Evolutionary conservation across 768 basidiomycete genomes (phyloP).

Genomic region (Strobilomyces echinocephalus): DNA sequence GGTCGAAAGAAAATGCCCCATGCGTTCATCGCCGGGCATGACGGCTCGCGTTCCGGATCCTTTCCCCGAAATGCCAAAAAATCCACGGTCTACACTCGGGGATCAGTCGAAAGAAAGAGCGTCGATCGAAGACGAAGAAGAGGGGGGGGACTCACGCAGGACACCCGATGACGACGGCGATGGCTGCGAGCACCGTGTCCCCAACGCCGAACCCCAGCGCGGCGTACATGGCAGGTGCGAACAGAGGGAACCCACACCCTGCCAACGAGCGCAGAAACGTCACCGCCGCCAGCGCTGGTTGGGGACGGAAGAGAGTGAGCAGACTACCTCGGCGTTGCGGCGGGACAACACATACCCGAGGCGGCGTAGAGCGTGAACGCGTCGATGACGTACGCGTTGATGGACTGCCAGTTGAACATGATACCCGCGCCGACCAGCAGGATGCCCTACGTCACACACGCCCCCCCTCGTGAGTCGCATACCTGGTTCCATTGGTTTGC

Average conservation of each 20-base stretch:
- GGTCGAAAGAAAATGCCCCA: neutral
- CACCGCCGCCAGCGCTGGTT: slow-evolving; percentile 60
- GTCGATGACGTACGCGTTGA: slow-evolving; percentile 67
- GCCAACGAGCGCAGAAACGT: slow-evolving; percentile 58
- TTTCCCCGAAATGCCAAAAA: slow-evolving; percentile 43
- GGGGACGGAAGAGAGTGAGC: neutral
- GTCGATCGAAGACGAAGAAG: neutral
- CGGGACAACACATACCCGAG: slow-evolving; percentile 42
- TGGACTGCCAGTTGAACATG: slow-evolving; percentile 55
- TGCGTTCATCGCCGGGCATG: slow-evolving; percentile 26
- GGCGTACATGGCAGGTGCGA: slow-evolving; percentile 61
- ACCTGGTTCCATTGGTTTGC: neutral
- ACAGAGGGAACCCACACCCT: slow-evolving; percentile 76
- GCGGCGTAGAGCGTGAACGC: slow-evolving; percentile 63
- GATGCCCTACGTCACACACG: too few species aligned
- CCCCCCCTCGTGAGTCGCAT: too few species aligned
- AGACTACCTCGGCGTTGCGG: neutral
- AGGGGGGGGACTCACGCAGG: slow-evolving; percentile 35
- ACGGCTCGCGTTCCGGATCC: slow-evolving; percentile 46
- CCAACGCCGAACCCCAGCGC: slow-evolving; percentile 67
- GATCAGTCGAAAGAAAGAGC: slow-evolving; percentile 23
- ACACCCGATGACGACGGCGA: slow-evolving; percentile 56
- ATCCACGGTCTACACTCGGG: slow-evolving; percentile 37
- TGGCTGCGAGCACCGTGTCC: slow-evolving; percentile 55
- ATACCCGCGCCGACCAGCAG: slow-evolving; percentile 30